Base-by-base conservation (phyloP, 2,329 filamentous ascomycete genomes). In the Fusarium buharicum region DNA sequence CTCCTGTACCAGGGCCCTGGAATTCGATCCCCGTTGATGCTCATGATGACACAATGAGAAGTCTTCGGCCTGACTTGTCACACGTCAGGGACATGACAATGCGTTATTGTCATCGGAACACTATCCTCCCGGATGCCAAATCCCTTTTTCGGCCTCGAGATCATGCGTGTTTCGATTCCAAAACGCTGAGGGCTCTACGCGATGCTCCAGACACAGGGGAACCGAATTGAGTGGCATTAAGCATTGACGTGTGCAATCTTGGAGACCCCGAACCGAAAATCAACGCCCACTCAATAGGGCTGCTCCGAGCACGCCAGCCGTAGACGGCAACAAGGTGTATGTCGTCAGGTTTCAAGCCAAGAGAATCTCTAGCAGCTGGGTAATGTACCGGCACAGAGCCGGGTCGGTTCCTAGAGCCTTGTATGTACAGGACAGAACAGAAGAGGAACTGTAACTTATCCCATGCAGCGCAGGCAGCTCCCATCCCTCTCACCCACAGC, bases 201-300 rank as follows among this genome's bases (percentile, higher is more conserved):
- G 65, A 50, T 60, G 48, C 53, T 54, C 40, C 28, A 45, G 58
- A 41, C 53, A 50, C 18, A 50, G 66, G 55, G 54, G 45, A 48
- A 41, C 22, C 48, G 53, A 49, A 52, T 46, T 36, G 39, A 59
- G 45, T 50, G 50, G 61, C 62, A 66, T 70, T 62, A 53, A 61
- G 67, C 64, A 69, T 69, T 70, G 64, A 62, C 44, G 40, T 41
- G 53, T 48, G 66, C 66, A 70, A 70, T 70, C 53, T 70, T 66
- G 62, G 67, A 49, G 46, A 52, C 40, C 47, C 67, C 67, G 67
- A 65, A 51, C 38, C 44, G 39, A 39, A 50, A 36, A 37, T 30
- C 30, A 40, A 50, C 37, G 28, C 39, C 34, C 44, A 40, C 18
- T 60, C 54, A 48, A 63, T 68, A 69, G 62, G 67, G 67, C 67